Evolutionary conservation across 1,284 basidiomycete genomes (phyloP), one percentile per base, ranked within the genome.

Genomic region (Cutaneotrichosporon dermatis): DNA sequence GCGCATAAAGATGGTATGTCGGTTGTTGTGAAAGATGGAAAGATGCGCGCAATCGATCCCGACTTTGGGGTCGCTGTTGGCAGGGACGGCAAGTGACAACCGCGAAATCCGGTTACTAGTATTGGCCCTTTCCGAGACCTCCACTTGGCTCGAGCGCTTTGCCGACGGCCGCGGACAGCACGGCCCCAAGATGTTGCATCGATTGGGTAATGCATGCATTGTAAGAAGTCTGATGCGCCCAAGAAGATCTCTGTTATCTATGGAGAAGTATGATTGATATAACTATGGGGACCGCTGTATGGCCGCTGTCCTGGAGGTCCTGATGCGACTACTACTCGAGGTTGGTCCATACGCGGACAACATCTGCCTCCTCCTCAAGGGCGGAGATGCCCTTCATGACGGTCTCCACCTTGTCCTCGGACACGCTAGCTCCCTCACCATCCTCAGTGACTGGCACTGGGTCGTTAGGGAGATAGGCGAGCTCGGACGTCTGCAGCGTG

Each of bases 341-440:
- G 61, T 77, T 78, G 16, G 75, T 77, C 76, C 75, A 77, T 4
- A 77, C 73, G 55, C 68, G 70, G 25, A 72, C 66, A 4, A 78
- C 74, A 54, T 78, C 76, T 5, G 55, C 53, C 35, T 76, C 74
- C 49, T 71, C 72, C 60, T 78, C 76, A 51, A 78, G 55, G 2
- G 62, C 33, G 7, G 69, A 71, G 11, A 75, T 65, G 25, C 69
- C 58, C 52, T 57, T 66, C 46, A 61, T 55, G 10, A 74, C 56
- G 15, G 52, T 64, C 59, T 75, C 72, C 2, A 66, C 69, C 43
- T 61, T 60, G 10, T 74, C 73, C 43, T 75, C 75, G 4, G 55
- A 15, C n/a, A 62, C 51, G 34, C 46, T 49, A 1, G 46, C 46
- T 4, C 69, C 70, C 11, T 65, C 65, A 3, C 58, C 67, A 13